These are phyloP conservation scores for Fusarium sp. DNA, from an alignment of 2,329 filamentous ascomycete genomes.

Conservation along the genomic window DNA sequence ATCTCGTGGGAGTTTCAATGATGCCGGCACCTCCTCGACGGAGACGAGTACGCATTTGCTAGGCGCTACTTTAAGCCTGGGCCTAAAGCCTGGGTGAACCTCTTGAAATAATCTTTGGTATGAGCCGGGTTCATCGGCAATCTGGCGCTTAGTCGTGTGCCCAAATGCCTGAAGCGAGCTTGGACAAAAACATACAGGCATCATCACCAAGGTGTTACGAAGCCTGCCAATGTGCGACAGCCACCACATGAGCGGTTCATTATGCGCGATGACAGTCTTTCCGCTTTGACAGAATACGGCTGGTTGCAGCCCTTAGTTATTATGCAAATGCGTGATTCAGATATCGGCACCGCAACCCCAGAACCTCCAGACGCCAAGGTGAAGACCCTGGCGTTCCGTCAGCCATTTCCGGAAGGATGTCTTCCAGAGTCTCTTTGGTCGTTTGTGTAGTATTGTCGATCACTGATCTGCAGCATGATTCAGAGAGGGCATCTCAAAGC, in stretches of 20 bases:
- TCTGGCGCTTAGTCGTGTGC: constrained; percentile 31
- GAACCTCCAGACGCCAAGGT: neutral
- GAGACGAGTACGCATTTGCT: constrained; percentile 13
- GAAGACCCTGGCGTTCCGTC: constrained; percentile 1
- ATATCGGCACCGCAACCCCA: constrained; percentile 7
- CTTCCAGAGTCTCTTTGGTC: constrained; percentile 1
- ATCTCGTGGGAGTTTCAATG: constrained; percentile 1
- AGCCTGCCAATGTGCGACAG: constrained; percentile 22
- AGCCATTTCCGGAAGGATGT: neutral
- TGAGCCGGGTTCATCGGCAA: constrained; percentile 30
- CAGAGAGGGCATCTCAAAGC: constrained; percentile 4
- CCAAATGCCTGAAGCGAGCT: constrained; percentile 17
- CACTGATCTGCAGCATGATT: constrained; percentile 35
- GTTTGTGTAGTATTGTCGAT: constrained; percentile 25
- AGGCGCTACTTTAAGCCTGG: constrained; percentile 6
- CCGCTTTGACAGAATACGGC: constrained; percentile 6
- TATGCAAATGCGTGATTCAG: constrained; percentile 13
- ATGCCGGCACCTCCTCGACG: neutral
- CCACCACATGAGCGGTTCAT: constrained; percentile 25
- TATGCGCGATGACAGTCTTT: constrained; percentile 26
- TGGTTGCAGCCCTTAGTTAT: constrained; percentile 4
- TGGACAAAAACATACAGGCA: constrained; percentile 11
- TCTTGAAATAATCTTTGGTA: constrained; percentile 1
- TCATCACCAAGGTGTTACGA: neutral
- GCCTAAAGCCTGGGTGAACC: neutral